Evolutionary conservation across 225 moss, liverwort and hornwort species (phyloP).

Genomic region (Sphagnum tenellum): DNA sequence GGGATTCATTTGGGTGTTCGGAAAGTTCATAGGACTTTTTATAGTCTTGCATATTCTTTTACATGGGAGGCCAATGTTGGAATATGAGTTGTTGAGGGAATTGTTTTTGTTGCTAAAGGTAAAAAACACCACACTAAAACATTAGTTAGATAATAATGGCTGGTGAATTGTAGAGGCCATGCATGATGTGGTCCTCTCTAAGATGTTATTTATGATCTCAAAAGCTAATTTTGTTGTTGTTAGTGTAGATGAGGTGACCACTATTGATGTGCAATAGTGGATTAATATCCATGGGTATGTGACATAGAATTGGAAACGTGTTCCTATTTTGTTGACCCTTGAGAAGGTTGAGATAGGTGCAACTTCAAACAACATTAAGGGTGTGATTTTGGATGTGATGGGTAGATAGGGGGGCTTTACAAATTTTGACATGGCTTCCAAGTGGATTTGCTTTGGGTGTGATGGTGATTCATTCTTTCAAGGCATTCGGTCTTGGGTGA

Average conservation of each 20-base stretch:
- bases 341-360: neutral
- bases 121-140: neutral
- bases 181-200: neutral
- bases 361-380: neutral
- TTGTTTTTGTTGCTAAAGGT: neutral
- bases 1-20: neutral
- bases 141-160: neutral
- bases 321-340: neutral
- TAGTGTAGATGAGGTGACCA: neutral
- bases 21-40: neutral
- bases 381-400: neutral
- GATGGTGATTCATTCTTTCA: neutral
- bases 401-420: neutral
- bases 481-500: neutral
- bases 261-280: neutral
- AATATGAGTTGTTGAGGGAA: neutral
- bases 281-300: neutral
- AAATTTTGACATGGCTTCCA: neutral
- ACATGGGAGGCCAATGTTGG: neutral
- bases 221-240: neutral
- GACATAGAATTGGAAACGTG: neutral
- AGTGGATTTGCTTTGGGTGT: neutral
- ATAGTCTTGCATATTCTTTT: neutral
- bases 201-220: neutral
- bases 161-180: neutral